Conservation (phyloP, 345 rosid species). For the Linum trigynum region DNA sequence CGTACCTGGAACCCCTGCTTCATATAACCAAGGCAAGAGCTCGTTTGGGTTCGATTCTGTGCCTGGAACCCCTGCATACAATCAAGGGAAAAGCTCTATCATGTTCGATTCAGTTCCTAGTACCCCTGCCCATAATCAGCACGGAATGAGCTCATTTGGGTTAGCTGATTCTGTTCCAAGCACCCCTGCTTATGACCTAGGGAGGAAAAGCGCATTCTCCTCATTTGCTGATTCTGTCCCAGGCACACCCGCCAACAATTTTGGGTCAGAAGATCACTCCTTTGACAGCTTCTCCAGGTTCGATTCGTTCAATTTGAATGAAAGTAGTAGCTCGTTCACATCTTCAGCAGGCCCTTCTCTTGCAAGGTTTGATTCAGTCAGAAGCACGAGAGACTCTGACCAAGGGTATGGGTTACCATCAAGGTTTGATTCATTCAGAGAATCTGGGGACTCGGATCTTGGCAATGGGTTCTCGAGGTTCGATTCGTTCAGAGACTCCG, state of each 20-base stretch:
- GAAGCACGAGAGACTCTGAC: conserved; percentile 20
- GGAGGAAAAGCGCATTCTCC: neutral
- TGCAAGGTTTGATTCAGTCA: conserved; percentile 24
- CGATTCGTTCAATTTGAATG: conserved; percentile 47
- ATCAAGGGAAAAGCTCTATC: conserved; percentile 19
- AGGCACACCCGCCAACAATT: conserved; percentile 27
- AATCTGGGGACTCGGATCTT: conserved; percentile 38
- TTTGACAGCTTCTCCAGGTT: conserved; percentile 75
- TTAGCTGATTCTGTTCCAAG: conserved; percentile 22
- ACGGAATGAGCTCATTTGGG: neutral
- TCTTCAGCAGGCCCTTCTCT: conserved; percentile 17
- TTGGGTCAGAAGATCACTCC: conserved; percentile 41
- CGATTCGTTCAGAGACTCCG: conserved; percentile 13
- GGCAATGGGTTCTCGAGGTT: conserved; percentile 25
- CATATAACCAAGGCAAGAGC: conserved; percentile 11
- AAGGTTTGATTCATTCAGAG: conserved; percentile 17
- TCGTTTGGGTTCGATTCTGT: conserved; percentile 16
- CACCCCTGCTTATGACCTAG: conserved; percentile 52
- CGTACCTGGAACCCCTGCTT: conserved; percentile 21
- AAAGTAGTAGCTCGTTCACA: conserved; percentile 21
- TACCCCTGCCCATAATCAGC: neutral
- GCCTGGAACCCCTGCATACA: conserved; percentile 18
- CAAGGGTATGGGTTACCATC: conserved; percentile 23
- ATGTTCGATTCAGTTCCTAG: conserved; percentile 48
- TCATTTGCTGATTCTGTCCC: too few species aligned